These are phyloP conservation scores for Blepharisma stoltei DNA, from an alignment of 73 alveolate species.

Conservation along the genomic window DNA sequence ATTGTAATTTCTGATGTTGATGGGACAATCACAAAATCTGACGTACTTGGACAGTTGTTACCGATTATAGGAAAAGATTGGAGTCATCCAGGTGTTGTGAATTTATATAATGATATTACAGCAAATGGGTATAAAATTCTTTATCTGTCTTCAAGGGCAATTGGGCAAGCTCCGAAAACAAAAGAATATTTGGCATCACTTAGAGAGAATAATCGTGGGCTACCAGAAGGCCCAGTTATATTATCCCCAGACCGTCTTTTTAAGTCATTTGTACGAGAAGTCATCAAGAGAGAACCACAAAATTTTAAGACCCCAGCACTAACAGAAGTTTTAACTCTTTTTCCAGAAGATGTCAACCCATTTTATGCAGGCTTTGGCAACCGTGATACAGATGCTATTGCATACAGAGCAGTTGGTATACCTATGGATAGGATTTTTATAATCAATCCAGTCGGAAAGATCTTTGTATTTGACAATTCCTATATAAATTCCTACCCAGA, in stretches of 20 bases:
- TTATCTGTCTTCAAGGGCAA: constrained; percentile 95
- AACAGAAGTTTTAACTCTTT: constrained; percentile 70
- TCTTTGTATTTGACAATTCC: constrained; percentile 1
- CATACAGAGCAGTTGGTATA: constrained; percentile 84
- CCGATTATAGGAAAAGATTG: constrained; percentile 94
- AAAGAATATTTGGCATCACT: constrained; percentile 55
- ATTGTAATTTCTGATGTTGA: constrained; percentile 92
- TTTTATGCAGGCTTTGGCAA: constrained; percentile 98
- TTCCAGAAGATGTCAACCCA: constrained; percentile 71
- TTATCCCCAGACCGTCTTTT: constrained; percentile 94
- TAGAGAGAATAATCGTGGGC: constrained; percentile 47
- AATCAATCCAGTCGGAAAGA: constrained; percentile 28
- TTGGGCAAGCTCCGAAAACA: constrained; percentile 80
- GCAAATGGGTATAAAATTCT: constrained; percentile 89
- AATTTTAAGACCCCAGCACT: constrained; percentile 84
- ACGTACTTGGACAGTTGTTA: constrained; percentile 89
- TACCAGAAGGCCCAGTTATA: constrained; percentile 95
- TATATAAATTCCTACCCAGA: background rate
- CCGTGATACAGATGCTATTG: constrained; percentile 90
- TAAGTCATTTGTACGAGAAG: constrained; percentile 88
- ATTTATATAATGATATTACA: constrained; percentile 63
- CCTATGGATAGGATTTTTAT: constrained; percentile 7
- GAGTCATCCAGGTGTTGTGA: constrained; percentile 89
- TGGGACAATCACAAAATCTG: constrained; percentile 97
- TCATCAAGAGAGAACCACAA: constrained; percentile 80